A percentile compares a stretch with the other conserved stretches of the same genome.
These are phyloP conservation scores for Trichophyton verrucosum DNA, from an alignment of 2,329 filamentous ascomycete species.

Conservation along the genomic window DNA sequence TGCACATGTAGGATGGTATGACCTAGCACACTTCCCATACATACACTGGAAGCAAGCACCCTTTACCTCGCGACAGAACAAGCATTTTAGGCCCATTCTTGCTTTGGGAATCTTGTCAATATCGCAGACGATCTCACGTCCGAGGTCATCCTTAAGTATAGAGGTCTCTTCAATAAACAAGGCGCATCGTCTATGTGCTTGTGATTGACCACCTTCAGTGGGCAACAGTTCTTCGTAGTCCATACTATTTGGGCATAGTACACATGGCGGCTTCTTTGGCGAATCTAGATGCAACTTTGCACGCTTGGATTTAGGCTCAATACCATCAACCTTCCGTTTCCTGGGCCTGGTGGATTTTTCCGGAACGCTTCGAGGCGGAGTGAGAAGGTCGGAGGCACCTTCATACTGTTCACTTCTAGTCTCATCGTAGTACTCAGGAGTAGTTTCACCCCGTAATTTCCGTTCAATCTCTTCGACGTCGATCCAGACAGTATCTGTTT, in stretches of 20 bases:
- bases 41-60: slow-evolving; percentile 98
- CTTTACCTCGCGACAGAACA: slow-evolving; percentile 85
- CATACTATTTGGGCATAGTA: slow-evolving; percentile 84
- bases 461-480: slow-evolving; percentile 93
- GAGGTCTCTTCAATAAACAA: slow-evolving; percentile 86
- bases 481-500: slow-evolving; percentile 96
- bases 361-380: slow-evolving; percentile 62
- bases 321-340: slow-evolving; percentile 55
- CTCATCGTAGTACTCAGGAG: slow-evolving; percentile 35
- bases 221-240: slow-evolving; percentile 68
- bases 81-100: slow-evolving; percentile 80
- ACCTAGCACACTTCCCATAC: slow-evolving; percentile 80
- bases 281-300: slow-evolving; percentile 61
- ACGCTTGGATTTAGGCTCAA: slow-evolving; percentile 59
- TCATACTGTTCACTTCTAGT: slow-evolving; percentile 54
- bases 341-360: slow-evolving; percentile 52
- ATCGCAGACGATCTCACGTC: slow-evolving; percentile 62
- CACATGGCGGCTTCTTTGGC: slow-evolving; percentile 66
- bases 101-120: slow-evolving; percentile 73
- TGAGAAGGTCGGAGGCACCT: slow-evolving; percentile 57
- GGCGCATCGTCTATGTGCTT: slow-evolving; percentile 76
- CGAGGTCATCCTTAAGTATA: slow-evolving; percentile 57
- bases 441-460: slow-evolving; percentile 73
- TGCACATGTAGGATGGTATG: slow-evolving; percentile 92
- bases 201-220: slow-evolving; percentile 72